Evolutionary conservation across 805 yeast genomes (phyloP).

Genomic region (Kuraishia capsulata): DNA sequence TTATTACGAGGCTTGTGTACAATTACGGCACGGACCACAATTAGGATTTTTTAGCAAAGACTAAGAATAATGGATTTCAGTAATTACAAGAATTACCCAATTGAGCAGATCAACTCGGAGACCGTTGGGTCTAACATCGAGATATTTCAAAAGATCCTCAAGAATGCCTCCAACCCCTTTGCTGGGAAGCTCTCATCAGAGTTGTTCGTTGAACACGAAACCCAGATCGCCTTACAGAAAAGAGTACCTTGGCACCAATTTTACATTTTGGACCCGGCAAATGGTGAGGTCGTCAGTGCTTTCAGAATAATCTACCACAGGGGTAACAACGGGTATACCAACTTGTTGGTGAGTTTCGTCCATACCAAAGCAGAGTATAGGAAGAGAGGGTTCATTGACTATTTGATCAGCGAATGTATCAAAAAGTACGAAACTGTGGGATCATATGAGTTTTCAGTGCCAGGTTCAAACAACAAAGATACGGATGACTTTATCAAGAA

Average conservation of each 20-base stretch:
- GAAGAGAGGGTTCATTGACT: constrained; percentile 1
- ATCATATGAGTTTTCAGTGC: neutral
- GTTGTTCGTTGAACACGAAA: neutral
- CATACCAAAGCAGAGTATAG: constrained; percentile 3
- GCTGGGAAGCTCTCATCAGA: neutral
- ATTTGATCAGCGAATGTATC: constrained; percentile 1
- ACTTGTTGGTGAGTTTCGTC: neutral
- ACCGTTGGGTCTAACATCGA: neutral
- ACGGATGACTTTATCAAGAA: neutral
- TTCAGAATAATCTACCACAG: neutral
- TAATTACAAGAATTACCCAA: no score
- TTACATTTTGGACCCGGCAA: neutral
- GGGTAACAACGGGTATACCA: neutral
- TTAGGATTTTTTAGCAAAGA: no score
- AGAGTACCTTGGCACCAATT: neutral
- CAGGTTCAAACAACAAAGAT: neutral
- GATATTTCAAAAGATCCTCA: neutral
- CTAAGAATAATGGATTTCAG: no score
- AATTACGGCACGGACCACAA: no score
- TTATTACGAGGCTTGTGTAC: no score
- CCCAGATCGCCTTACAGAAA: neutral
- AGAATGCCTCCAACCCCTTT: neutral
- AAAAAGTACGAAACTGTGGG: constrained; percentile 1
- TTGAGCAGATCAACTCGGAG: neutral
- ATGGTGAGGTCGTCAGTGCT: neutral